A percentile compares a stretch with the other conserved stretches of the same genome.
These are phyloP conservation scores for Nyctanthes arbortristis DNA, from an alignment of 257 asterid genomes.

Conservation along the genomic window DNA sequence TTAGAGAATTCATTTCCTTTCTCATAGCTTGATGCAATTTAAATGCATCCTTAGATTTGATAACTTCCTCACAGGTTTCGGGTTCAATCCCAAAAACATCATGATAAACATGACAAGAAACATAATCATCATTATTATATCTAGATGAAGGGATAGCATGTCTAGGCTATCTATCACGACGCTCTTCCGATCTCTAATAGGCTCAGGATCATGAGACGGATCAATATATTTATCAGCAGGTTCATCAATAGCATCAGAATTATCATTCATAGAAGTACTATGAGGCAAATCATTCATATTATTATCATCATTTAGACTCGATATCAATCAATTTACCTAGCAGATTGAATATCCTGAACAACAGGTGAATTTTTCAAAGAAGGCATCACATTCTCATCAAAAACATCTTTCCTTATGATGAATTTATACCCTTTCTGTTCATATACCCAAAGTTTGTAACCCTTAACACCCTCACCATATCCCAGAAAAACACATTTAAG, in stretches of 20 bases:
- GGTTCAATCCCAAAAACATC: not conserved
- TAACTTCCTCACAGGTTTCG: not conserved
- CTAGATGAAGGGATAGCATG: too few relatives aligned
- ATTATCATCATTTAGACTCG: not conserved
- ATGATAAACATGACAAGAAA: not conserved
- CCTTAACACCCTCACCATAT: too few relatives aligned
- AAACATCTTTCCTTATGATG: not conserved
- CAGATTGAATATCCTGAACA: not conserved
- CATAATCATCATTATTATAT: not conserved
- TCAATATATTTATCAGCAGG: not conserved
- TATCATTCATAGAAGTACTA: not conserved
- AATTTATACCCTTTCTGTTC: not conserved
- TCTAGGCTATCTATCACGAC: not conserved
- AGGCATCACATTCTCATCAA: not conserved
- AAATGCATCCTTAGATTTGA: not conserved
- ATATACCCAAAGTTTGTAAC: not conserved
- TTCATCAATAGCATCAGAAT: too few relatives aligned
- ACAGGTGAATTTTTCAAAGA: not conserved
- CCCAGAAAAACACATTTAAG: not conserved
- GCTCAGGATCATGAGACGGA: not conserved
- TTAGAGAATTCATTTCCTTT: too few relatives aligned
- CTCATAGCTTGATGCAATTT: too few relatives aligned
- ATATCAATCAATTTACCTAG: too few relatives aligned
- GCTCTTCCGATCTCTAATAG: not conserved
- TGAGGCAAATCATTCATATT: too few relatives aligned